phyloP scores from a whole-genome alignment of 345 rosid species.

The Boechera divaricarpa region DNA sequence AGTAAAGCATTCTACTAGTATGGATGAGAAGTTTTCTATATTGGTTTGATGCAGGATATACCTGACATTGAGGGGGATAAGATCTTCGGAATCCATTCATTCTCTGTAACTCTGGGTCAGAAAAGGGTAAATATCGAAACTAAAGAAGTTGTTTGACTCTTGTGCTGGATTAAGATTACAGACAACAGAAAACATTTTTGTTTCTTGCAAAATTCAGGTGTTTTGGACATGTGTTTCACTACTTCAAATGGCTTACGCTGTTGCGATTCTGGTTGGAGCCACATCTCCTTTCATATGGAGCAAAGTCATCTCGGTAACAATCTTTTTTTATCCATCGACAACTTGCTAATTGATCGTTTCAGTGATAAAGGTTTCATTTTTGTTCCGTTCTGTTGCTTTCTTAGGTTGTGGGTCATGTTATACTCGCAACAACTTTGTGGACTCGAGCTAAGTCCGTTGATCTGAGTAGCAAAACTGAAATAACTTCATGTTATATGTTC shows the following conservation, averaged over 20 bases:
- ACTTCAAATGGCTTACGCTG: conserved; percentile 81
- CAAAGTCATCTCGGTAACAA: conserved; percentile 72
- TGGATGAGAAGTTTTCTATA: conserved; percentile 12
- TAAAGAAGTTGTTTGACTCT: neutral
- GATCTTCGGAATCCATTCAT: conserved; percentile 80
- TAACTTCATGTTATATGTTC: conserved; percentile 93
- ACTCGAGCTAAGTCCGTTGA: conserved; percentile 75
- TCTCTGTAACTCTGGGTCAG: conserved; percentile 85
- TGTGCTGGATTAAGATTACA: neutral
- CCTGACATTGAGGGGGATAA: conserved; percentile 98
- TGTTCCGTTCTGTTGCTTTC: neutral
- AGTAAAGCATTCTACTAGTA: neutral
- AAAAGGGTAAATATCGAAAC: conserved; percentile 54
- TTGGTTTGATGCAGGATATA: conserved; percentile 64
- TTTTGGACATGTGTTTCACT: conserved; percentile 88
- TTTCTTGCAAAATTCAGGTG: conserved; percentile 54
- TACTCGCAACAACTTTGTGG: conserved; percentile 70
- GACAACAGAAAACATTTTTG: neutral
- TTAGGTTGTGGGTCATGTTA: conserved; percentile 77
- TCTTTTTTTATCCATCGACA: conserved; percentile 26
- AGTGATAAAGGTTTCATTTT: neutral
- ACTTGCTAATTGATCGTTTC: neutral
- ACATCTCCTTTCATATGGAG: conserved; percentile 79
- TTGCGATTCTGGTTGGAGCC: conserved; percentile 78
- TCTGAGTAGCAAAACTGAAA: conserved; percentile 73